phyloP scores from a whole-genome alignment of 257 asterid species.

The Salvia splendens region DNA sequence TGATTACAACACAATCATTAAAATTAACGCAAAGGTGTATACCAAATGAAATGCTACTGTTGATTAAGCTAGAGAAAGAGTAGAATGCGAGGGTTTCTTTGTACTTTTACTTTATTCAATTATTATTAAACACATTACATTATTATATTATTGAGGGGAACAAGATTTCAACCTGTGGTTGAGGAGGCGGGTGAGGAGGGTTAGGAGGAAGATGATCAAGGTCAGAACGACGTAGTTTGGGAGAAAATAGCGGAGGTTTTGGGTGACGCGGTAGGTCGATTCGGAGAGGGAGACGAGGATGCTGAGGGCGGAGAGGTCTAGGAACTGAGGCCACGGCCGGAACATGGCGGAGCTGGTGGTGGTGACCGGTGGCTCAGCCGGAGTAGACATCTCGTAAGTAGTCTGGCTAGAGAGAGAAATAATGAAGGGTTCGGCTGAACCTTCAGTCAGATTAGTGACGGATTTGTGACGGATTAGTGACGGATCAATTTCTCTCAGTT shows the following conservation, averaged over 20 bases:
- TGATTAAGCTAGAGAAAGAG: no score
- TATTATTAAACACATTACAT: no score
- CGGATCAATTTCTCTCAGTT: no score
- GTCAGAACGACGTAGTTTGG: constrained; percentile 65
- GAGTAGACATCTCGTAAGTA: constrained; percentile 37
- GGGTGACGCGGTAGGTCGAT: constrained; percentile 65
- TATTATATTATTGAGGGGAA: no score
- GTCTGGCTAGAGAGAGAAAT: constrained; percentile 20
- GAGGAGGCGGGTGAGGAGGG: constrained; percentile 69
- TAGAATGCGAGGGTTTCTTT: no score
- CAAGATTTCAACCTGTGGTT: no score
- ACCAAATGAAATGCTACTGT: no score
- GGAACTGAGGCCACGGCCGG: constrained; percentile 80
- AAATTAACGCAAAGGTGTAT: no score
- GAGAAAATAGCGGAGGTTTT: constrained; percentile 69
- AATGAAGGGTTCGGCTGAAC: neutral
- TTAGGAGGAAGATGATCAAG: constrained; percentile 52
- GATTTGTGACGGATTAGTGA: no score
- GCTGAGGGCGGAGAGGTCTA: constrained; percentile 56
- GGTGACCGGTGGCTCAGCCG: constrained; percentile 44
- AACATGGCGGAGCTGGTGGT: constrained; percentile 44
- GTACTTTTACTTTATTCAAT: no score
- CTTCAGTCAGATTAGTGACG: neutral
- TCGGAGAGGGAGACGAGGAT: constrained; percentile 86
- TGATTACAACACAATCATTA: no score